phyloP scores from a whole-genome alignment of 2,329 filamentous ascomycete genomes.

The Hawksworthiomyces lignivorus region DNA sequence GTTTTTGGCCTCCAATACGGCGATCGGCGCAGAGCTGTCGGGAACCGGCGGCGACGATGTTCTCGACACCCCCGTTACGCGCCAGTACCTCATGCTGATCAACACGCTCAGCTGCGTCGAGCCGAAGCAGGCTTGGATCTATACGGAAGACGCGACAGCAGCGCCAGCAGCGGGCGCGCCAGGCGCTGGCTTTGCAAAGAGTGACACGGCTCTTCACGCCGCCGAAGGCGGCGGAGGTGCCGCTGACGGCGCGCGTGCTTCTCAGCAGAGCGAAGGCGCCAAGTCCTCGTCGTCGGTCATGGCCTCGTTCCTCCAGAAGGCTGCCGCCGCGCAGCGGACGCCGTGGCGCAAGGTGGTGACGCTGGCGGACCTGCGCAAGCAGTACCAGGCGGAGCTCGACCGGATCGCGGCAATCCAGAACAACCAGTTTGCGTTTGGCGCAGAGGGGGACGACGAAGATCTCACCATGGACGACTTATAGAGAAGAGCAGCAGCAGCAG shows the following conservation, averaged over 20 bases:
- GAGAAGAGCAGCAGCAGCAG: too few species aligned
- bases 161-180: not conserved
- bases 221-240: too few species aligned
- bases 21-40: not conserved
- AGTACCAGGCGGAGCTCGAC: constrained; percentile 87
- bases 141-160: constrained; percentile 32
- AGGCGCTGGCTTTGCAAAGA: too few species aligned
- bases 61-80: constrained; percentile 57
- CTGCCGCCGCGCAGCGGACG: constrained; percentile 15
- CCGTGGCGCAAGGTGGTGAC: constrained; percentile 71
- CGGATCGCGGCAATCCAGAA: constrained; percentile 79
- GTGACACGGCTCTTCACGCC: too few species aligned
- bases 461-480: constrained; percentile 45
- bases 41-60: constrained; percentile 43
- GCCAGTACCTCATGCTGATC: constrained; percentile 83
- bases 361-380: constrained; percentile 74
- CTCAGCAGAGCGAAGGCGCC: too few species aligned
- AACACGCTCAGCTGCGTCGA: constrained; percentile 86
- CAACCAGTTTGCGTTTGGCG: constrained; percentile 74
- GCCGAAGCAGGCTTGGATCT: constrained; percentile 74
- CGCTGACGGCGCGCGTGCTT: too few species aligned
- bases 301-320: constrained; percentile 19
- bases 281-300: constrained; percentile 10
- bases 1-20: constrained; percentile 21
- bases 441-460: constrained; percentile 33